Base-by-base conservation (phyloP, 768 basidiomycete genomes). In the Tulasnella sp. region DNA sequence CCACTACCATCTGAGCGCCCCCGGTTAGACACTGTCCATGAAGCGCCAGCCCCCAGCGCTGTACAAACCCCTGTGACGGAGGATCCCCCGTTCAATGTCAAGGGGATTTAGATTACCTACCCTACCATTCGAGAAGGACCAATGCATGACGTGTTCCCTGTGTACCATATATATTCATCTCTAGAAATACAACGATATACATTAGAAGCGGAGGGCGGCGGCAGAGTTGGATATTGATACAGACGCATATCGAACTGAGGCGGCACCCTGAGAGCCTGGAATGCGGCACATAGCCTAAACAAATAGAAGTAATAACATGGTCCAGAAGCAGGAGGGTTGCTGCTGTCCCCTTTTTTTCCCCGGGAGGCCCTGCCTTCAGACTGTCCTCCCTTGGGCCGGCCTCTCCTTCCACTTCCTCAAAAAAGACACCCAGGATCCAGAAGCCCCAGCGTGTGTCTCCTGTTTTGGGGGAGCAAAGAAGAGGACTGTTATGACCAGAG, bases 401-500 rank as follows among this genome's bases (percentile, higher is more conserved):
- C 62, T 68, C 18, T 68, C 62, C 62, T 68, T 68, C 62, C 62
- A 68, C 62, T 68, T 68, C 62, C 62, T 68, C 62, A 68, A 34
- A 36, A 68, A 6, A 68, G 1, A n/a, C n/a, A n/a, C 36, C 62
- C 62, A 68, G 62, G 62, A 68, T 12, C 34, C 62, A 16, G 62
- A 19, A 16, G 5, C 34, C 27, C 31, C 62, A 36, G 18, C 31
- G 1, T 7, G 62, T 19, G 31, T 6, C 62, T 27, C 62, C 6
- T 31, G 62, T 14, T 68, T 68, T 3, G 62, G 62, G 18, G 62
- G 62, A 38, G 73, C 73, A 36, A 74, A 74, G 39, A 74, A 74
- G 14, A 24, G n/a, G 38, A 46, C 24, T 12, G 24, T 74, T 24
- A 39, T 39, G 19, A 40, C 39, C 19, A 74, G 12, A 31, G 73